phyloP scores from a whole-genome alignment of 495 filamentous ascomycete genomes.

The Hypoxylon trugodes region DNA sequence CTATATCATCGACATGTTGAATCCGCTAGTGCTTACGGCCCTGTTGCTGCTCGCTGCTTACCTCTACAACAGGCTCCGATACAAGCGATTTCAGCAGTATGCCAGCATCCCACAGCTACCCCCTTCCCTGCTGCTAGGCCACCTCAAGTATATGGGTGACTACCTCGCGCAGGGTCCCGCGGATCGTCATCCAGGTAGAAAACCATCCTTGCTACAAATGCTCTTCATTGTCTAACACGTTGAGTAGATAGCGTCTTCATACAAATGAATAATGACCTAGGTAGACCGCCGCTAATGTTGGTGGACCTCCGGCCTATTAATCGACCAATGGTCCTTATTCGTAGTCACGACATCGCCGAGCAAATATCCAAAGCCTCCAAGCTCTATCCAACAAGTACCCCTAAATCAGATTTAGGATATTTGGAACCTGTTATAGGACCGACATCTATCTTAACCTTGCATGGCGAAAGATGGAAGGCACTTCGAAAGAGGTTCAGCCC shows the following conservation, averaged over 20 bases:
- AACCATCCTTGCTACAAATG: background rate
- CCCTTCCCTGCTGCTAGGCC: slow-evolving; percentile 44
- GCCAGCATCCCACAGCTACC: slow-evolving; percentile 42
- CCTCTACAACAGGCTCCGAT: slow-evolving; percentile 26
- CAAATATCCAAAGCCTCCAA: slow-evolving; percentile 44
- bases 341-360: slow-evolving; percentile 48
- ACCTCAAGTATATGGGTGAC: slow-evolving; percentile 41
- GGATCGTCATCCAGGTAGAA: slow-evolving; percentile 39
- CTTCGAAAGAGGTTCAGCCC: slow-evolving; percentile 44
- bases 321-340: slow-evolving; percentile 41
- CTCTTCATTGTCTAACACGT: slow-evolving; percentile 10
- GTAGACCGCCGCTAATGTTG: slow-evolving; percentile 10
- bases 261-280: background rate
- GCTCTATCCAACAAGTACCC: slow-evolving; percentile 41
- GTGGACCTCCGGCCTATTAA: slow-evolving; percentile 41
- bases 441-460: slow-evolving; percentile 37
- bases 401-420: slow-evolving; percentile 41
- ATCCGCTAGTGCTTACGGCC: no score
- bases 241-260: slow-evolving; percentile 7
- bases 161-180: slow-evolving; percentile 16
- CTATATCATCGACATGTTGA: no score
- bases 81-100: slow-evolving; percentile 44
- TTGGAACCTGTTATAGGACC: slow-evolving; percentile 39
- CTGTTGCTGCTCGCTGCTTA: slow-evolving; percentile 32
- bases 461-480: slow-evolving; percentile 45